Percentiles rank a stretch among this genome's conserved stretches.
Evolutionary conservation across 805 yeast species (phyloP).

Genomic region (Teunomyces pallodes): DNA sequence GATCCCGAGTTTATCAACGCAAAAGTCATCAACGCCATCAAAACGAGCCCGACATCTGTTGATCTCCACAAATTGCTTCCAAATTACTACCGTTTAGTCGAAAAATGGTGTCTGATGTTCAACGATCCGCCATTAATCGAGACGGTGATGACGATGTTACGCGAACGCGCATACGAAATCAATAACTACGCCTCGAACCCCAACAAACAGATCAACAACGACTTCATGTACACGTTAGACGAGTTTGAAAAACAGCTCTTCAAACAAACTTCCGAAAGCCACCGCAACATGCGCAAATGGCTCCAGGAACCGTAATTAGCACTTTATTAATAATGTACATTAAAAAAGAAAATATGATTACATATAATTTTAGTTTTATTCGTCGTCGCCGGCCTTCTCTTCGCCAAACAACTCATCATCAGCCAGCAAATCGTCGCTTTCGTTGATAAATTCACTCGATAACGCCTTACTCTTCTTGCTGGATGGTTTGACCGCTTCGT

Average conservation of each 20-base stretch:
- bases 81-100: conserved; percentile 66
- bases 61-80: conserved; percentile 66
- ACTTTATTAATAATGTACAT: neutral
- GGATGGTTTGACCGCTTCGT: conserved; percentile 35
- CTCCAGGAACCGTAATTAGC: conserved; percentile 16
- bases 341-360: neutral
- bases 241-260: conserved; percentile 68
- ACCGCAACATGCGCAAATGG: conserved; percentile 39
- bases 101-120: conserved; percentile 75
- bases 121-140: conserved; percentile 61
- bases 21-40: conserved; percentile 77
- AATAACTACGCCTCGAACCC: conserved; percentile 65
- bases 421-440: conserved; percentile 47
- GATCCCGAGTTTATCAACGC: conserved; percentile 68
- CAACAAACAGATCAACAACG: conserved; percentile 44
- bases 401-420: conserved; percentile 23
- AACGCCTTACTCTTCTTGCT: conserved; percentile 25
- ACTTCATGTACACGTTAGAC: conserved; percentile 67
- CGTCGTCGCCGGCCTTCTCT: conserved; percentile 23
- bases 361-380: conserved; percentile 7
- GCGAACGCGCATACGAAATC: conserved; percentile 65
- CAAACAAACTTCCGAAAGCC: conserved; percentile 50
- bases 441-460: conserved; percentile 38
- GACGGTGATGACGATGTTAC: conserved; percentile 50
- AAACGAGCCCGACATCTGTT: conserved; percentile 63